phyloP scores from a whole-genome alignment of 345 rosid species.

The Erysimum cheiranthoides region DNA sequence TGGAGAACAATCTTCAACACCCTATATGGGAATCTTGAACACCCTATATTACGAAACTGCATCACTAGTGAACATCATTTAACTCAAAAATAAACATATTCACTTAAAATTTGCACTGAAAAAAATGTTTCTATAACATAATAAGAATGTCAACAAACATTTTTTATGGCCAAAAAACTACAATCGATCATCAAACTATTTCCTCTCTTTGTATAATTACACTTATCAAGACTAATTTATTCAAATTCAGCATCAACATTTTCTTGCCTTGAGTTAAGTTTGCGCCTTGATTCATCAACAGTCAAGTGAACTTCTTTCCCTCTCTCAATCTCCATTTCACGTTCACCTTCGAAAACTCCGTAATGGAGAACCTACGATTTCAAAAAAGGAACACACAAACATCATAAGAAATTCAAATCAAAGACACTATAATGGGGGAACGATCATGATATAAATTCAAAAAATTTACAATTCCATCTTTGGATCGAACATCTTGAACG shows the following conservation, averaged over 20 bases:
- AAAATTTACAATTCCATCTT: slow-evolving; percentile 63
- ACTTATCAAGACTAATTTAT: background rate
- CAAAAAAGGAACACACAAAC: background rate
- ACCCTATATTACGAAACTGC: background rate
- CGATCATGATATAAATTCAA: background rate
- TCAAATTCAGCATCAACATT: background rate
- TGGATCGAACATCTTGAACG: slow-evolving; percentile 83
- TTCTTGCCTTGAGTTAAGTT: slow-evolving; percentile 72
- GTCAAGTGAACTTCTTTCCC: slow-evolving; percentile 57
- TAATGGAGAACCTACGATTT: slow-evolving; percentile 73
- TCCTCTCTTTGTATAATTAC: background rate
- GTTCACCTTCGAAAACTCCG: slow-evolving; percentile 60
- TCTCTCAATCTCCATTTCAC: slow-evolving; percentile 46
- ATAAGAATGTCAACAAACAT: background rate
- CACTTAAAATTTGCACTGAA: background rate
- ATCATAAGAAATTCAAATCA: background rate
- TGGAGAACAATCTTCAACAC: background rate
- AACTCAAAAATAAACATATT: slow-evolving; percentile 1
- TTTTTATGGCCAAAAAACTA: slow-evolving; percentile 3
- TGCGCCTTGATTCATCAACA: slow-evolving; percentile 74
- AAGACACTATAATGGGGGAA: background rate
- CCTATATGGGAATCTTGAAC: background rate
- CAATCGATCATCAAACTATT: slow-evolving; percentile 17
- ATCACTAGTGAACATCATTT: background rate
- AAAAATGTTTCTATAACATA: background rate